Evolutionary conservation across 345 rosid genomes (phyloP).

Genomic region (Punica granatum): DNA sequence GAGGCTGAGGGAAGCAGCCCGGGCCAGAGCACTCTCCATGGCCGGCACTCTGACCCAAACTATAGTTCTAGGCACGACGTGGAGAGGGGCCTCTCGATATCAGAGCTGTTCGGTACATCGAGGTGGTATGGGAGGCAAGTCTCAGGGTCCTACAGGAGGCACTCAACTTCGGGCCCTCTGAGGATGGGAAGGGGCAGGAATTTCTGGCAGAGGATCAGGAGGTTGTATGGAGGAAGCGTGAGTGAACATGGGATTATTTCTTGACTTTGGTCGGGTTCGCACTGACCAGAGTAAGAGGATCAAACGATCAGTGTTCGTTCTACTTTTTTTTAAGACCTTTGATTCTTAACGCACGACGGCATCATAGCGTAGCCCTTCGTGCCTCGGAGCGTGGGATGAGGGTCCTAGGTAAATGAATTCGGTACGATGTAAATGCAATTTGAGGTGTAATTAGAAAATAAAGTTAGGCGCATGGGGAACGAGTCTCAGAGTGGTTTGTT

Average conservation of each 20-base stretch:
- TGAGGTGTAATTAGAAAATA: neutral
- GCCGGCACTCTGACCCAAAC: slow-evolving; percentile 24
- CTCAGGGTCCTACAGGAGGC: slow-evolving; percentile 44
- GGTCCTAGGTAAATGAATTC: neutral
- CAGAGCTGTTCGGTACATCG: slow-evolving; percentile 41
- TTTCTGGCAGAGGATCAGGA: slow-evolving; percentile 59
- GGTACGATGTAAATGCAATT: neutral
- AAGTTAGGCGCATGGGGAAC: neutral
- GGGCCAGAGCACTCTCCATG: slow-evolving; percentile 35
- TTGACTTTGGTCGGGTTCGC: slow-evolving; percentile 51
- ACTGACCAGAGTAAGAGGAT: slow-evolving; percentile 21
- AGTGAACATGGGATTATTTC: slow-evolving; percentile 51
- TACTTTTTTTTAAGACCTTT: neutral
- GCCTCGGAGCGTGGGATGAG: neutral
- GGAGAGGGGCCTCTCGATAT: slow-evolving; percentile 50
- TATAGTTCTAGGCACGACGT: slow-evolving; percentile 53
- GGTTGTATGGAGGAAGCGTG: slow-evolving; percentile 52
- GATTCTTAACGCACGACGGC: neutral
- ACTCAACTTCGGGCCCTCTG: slow-evolving; percentile 71
- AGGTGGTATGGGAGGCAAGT: slow-evolving; percentile 28
- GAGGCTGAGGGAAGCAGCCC: slow-evolving; percentile 30
- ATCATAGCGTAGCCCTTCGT: neutral
- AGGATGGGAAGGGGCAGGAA: slow-evolving; percentile 37
- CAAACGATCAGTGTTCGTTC: neutral
- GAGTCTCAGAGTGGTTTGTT: neutral